Base-by-base conservation (phyloP, 306 rosid species). In the Dryas octopetala region DNA sequence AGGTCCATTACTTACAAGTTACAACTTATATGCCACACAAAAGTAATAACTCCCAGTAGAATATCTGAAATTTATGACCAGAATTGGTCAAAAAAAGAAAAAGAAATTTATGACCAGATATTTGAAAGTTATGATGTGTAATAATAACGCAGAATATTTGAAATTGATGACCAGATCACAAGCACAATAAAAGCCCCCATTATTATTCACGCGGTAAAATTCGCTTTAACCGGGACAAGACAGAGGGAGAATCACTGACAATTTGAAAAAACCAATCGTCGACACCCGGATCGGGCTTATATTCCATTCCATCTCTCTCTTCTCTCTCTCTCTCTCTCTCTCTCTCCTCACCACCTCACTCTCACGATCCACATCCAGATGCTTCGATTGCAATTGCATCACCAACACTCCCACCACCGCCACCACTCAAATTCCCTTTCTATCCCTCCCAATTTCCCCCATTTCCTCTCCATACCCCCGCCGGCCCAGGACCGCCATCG, bases 301-400 rank as follows among this genome's bases (percentile, higher is more conserved):
- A 66, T 74, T 54, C 74, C 62, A 17, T 40, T 45, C 23, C 62
- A 4, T 51, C 66, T 57, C 66, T 54, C 66, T 71, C 75, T 16
- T 68, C 23, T 66, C 59, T 16, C 50, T 55, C 11, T 40, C 57
- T 69, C 28, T 71, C 54, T 62, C 62, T 54, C 67, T 59, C 46
- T 74, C 3, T 19, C 26, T 75, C 70, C 44, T 1, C 38, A 32
- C 63, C 7, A 13, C 12, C 71, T 48, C 45, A 40, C 38, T 32
- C 3, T 12, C 38, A 38, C 45, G 52, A 50, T 26, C 45, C 66
- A 65, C 61, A 76, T 61, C 83, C 69, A 66, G 76, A 74, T 78
- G 75, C 80, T 57, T 70, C 67, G 23, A 26, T 63, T 68, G 12
- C 63, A 76, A 43, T 55, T 45, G 61, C 68, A 76, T 74, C 69